Evolutionary conservation across 2,329 filamentous ascomycete genomes (phyloP), one percentile per base, ranked within the genome.

Genomic region (Leptodontidium sp.): DNA sequence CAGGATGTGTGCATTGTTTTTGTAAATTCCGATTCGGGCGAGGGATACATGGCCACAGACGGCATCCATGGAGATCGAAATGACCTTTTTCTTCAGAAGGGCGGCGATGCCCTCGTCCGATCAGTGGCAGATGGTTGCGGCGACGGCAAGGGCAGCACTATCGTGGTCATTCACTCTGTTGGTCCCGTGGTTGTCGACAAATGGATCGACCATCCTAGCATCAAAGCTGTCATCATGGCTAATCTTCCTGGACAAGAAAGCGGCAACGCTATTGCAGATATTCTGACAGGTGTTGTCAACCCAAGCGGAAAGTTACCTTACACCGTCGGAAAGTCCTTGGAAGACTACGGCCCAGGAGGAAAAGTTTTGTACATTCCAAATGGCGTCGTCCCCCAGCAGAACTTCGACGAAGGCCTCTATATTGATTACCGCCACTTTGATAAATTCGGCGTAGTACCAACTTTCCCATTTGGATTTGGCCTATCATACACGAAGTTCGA

Each of bases 351-450:
- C 0, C 86, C 88, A 0, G 88, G 87, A 17, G 91, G 86, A 21
- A 86, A 90, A 75, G 84, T 96, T 49, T 82, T 94, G 71, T 93
- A 91, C 76, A 82, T 88, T 61, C 87, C 91, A 0, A 91, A 93
- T 73, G 87, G 85, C 17, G 82, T 92, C 3, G 83, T 90, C 1
- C 93, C 93, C 0, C 93, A 97, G 77, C 93, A 97, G 74, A 90
- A 93, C 72, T 97, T 96, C 78, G 86, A 85, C 0, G 93, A 97
- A 77, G 93, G 93, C 0, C 81, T 97, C 0, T 94, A 94, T 77
- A 90, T 97, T 73, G 95, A 98, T 82, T 97, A 98, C 81, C 90
- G 94, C 14, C 88, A 94, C 79, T 94, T 98, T 74, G 94, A 97
- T 82, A 92, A 91, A 77, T 80, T 90, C 65, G 83, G 85, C 67